Base-by-base conservation (phyloP, 768 basidiomycete genomes). In the Nidularia sp. region DNA sequence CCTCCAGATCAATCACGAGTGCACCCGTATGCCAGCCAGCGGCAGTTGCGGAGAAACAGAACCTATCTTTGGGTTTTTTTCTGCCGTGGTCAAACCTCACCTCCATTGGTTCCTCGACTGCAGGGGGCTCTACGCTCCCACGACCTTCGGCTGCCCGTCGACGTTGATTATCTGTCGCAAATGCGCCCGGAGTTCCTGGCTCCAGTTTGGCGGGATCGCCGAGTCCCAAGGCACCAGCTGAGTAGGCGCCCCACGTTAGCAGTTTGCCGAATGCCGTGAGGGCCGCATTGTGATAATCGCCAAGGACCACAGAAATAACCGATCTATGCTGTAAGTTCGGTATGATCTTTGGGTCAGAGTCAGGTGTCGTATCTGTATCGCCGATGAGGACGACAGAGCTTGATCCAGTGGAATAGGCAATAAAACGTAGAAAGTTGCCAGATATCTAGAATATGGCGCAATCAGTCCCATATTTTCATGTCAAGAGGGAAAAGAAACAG, bases 21-120 rank as follows among this genome's bases (percentile, higher is more conserved):
- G 93, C 92, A 6, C 93, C 94, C 51, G 81, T 88, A 60, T 98
- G 95, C 94, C 93, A 96, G 7, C 95, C 95, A 0, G 83, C 79
- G 2, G 94, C 91, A 4, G 91, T 80, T 4, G 86, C 84, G 1
- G 80, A 80, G 58, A 96, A 89, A 58, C 90, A 92, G 61, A 90
- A 97, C 57, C 76, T 74, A 46, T 84, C 73, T 53, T 74, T 81
- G 18, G 64, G 66, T 46, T 66, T 70, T 59, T 75, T 78, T 50
- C 66, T 69, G n/a, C 65, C 72, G 56, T 83, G 76, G 58, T 85
- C 84, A 61, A 95, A 95, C 54, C 76, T 71, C 42, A 95, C 86
- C 65, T 84, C 81, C 0, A 84, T 78, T 0, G 93, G 93, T 10
- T 75, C 73, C 3, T 61, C 58, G 29, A 90, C 84, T 5, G 56